phyloP scores from a whole-genome alignment of 2,329 filamentous ascomycete genomes.

The Curvularia sp. region DNA sequence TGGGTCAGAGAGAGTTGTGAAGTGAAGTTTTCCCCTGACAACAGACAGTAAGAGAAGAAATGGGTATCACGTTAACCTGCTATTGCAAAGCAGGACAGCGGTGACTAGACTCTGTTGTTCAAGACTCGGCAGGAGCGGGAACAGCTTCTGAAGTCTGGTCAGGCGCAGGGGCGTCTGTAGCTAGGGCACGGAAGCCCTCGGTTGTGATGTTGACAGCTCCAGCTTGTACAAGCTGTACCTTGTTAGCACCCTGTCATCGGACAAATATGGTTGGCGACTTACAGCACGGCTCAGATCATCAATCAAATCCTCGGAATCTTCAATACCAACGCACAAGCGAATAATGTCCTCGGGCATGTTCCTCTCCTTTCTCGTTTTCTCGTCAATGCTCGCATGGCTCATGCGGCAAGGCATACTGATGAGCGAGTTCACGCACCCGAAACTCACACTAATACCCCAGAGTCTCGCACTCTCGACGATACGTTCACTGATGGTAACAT shows the following conservation, averaged over 20 bases:
- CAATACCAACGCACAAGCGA: constrained; percentile 92
- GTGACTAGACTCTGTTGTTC: constrained; percentile 37
- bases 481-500: constrained; percentile 80
- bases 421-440: constrained; percentile 96
- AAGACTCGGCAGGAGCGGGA: constrained; percentile 25
- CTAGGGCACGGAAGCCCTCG: constrained; percentile 76
- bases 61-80: constrained; percentile 48
- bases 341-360: constrained; percentile 98
- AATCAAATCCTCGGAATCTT: constrained; percentile 88
- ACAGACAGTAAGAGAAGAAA: constrained; percentile 13
- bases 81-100: constrained; percentile 38
- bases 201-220: constrained; percentile 88
- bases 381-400: constrained; percentile 98
- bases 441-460: constrained; percentile 96
- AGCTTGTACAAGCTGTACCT: constrained; percentile 76
- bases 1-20: constrained; percentile 42
- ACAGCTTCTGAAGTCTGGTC: constrained; percentile 17
- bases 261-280: constrained; percentile 56
- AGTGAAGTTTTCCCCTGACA: constrained; percentile 27
- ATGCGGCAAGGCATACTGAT: constrained; percentile 99
- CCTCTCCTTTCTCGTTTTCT: constrained; percentile 74
- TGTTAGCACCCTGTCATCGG: constrained; percentile 19
- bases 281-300: constrained; percentile 91
- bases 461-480: constrained; percentile 93
- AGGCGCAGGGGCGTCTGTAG: constrained; percentile 16